Evolutionary conservation across 2,329 filamentous ascomycete genomes (phyloP).

Genomic region (Fusarium sulawesiense): DNA sequence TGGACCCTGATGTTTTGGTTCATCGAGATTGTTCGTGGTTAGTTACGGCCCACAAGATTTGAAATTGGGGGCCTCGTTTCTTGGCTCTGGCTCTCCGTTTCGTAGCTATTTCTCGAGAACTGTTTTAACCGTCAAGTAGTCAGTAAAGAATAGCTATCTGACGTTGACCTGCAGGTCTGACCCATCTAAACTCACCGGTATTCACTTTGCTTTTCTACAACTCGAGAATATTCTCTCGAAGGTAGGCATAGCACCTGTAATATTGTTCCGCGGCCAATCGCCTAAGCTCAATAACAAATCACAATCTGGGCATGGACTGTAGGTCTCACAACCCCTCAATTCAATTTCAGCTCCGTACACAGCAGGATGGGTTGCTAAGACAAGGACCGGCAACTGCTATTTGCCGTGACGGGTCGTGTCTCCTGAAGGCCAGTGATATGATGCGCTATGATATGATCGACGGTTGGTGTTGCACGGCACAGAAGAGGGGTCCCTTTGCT

Average conservation of each 20-base stretch:
- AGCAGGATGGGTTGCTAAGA: background rate
- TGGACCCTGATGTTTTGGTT: conserved; percentile 9
- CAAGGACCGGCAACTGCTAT: background rate
- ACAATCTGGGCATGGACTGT: background rate
- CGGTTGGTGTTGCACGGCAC: background rate
- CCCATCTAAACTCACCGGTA: background rate
- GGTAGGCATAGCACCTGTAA: background rate
- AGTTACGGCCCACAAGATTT: background rate
- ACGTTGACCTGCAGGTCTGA: background rate
- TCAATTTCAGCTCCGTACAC: background rate
- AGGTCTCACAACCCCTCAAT: conserved; percentile 34
- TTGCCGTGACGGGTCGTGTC: conserved; percentile 6
- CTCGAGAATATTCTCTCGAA: background rate
- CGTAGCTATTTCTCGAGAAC: background rate
- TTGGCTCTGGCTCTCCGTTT: background rate
- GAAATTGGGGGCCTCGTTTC: background rate
- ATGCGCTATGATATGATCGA: conserved; percentile 5
- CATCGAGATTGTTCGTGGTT: background rate
- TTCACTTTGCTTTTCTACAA: conserved; percentile 5
- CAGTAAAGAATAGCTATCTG: background rate
- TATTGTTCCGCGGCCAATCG: background rate
- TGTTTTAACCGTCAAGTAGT: background rate
- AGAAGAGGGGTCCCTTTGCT: background rate
- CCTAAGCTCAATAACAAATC: conserved; percentile 6
- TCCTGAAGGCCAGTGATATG: background rate